phyloP scores from a whole-genome alignment of 306 rosid species.

The Alnus rubra region DNA sequence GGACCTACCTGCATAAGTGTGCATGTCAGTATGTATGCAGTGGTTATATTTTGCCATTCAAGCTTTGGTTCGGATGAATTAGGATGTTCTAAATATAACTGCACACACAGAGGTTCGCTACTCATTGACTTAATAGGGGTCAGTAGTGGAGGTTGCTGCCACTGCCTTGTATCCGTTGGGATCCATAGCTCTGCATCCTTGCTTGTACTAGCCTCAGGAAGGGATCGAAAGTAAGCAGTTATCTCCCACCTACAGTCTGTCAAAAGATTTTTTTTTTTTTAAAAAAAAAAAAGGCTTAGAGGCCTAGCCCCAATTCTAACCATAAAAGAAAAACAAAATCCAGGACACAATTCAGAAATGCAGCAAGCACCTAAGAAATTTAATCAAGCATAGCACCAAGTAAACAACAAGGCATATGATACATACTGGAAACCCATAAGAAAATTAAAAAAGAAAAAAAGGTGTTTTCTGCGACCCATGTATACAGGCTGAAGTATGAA shows the following conservation, averaged over 20 bases:
- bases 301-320: background rate
- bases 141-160: slow-evolving; percentile 79
- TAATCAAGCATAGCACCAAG: background rate
- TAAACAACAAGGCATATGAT: slow-evolving; percentile 20
- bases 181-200: slow-evolving; percentile 71
- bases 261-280: background rate
- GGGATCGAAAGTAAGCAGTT: slow-evolving; percentile 62
- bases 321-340: slow-evolving; percentile 18
- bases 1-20: slow-evolving; percentile 16
- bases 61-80: slow-evolving; percentile 50
- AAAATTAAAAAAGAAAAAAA: no score
- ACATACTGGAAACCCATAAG: slow-evolving; percentile 1
- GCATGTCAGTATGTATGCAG: slow-evolving; percentile 7
- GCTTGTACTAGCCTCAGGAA: slow-evolving; percentile 55
- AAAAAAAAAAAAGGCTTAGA: slow-evolving; percentile 3
- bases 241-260: slow-evolving; percentile 86
- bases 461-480: background rate
- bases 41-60: slow-evolving; percentile 28
- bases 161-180: slow-evolving; percentile 74
- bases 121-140: slow-evolving; percentile 73
- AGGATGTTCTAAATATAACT: slow-evolving; percentile 87
- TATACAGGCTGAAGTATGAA: slow-evolving; percentile 2
- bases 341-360: slow-evolving; percentile 17
- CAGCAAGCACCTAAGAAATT: slow-evolving; percentile 7
- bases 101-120: slow-evolving; percentile 67